Evolutionary conservation across 2,329 filamentous ascomycete genomes (phyloP), one percentile per base, ranked within the genome.

Genomic region (Pochonia chlamydosporia): DNA sequence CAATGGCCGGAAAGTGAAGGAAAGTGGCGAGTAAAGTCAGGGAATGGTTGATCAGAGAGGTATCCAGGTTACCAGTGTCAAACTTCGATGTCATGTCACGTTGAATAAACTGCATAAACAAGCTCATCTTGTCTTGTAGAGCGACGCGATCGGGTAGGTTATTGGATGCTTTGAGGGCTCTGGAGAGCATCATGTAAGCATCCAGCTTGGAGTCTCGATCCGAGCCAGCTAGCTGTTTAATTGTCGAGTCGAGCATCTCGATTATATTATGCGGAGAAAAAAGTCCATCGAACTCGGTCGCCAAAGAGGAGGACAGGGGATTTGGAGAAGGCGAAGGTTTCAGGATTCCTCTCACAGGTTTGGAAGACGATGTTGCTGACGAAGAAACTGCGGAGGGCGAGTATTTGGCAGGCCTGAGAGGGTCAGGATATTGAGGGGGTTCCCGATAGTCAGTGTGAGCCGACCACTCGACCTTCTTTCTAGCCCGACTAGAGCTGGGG

Each of bases 221-320:
- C 25, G 81, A 73, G 20, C 87, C 83, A 31, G 85, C 87, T 41
- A 99, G 76, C 66, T 93, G 87, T 65, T 88, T 84, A 30, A 89
- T 78, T 5, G 89, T 82, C 1, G 89, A 95, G 56, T 95, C 87
- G 54, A 97, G 70, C 84, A 96, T 93, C 56, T 82, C 82, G 53
- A 79, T 77, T 48, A 96, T 82, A 33, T 79, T 84, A 39, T 76
- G 72, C 63, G 56, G 61, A 48, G 51, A 67, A 53, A 60, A 54
- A 33, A 58, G 50, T 23, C 60, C 60, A 57, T 66, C 56, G 69
- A 74, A 54, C 70, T 74, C 49, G 67, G 67, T 52, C 63, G 67
- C 65, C 3, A 65, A 52, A 23, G 63, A 60, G 9, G 66, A 64
- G 57, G 69, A 66, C 52, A 74, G 65, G 2, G 69, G 67, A 46